Conservation (phyloP, 495 filamentous ascomycete genomes). For the Trichoderma asperelloides region DNA sequence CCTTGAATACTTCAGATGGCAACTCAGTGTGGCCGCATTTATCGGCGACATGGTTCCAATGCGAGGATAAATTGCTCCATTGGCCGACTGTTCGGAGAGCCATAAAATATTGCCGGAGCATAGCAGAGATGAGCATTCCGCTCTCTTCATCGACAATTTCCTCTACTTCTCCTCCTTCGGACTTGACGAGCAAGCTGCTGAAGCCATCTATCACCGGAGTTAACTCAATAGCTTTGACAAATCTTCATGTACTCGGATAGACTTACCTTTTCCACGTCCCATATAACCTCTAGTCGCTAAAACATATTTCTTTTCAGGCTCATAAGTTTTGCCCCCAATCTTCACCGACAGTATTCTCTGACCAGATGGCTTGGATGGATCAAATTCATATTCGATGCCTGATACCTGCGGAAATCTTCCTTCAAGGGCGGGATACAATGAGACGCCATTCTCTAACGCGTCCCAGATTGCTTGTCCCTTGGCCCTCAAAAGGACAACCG, state of each 20-base stretch:
- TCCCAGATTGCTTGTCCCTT: slow-evolving; percentile 57
- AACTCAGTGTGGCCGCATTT: slow-evolving; percentile 29
- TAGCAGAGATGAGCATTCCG: slow-evolving; percentile 72
- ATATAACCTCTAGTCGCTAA: slow-evolving; percentile 78
- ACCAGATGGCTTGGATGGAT: slow-evolving; percentile 48
- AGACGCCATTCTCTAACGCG: slow-evolving; percentile 76
- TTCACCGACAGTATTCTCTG: slow-evolving; percentile 54
- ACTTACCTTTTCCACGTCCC: slow-evolving; percentile 60
- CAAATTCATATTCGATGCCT: slow-evolving; percentile 63
- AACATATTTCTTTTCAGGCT: slow-evolving; percentile 51
- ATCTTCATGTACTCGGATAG: not conserved
- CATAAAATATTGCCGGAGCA: slow-evolving; percentile 85
- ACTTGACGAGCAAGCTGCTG: slow-evolving; percentile 55
- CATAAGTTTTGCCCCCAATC: slow-evolving; percentile 49
- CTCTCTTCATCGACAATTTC: slow-evolving; percentile 78
- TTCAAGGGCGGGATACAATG: slow-evolving; percentile 72
- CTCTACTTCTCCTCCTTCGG: slow-evolving; percentile 63
- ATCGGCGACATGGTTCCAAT: slow-evolving; percentile 54
- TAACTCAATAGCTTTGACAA: not conserved
- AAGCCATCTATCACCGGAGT: slow-evolving; percentile 49
- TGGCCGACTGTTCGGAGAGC: slow-evolving; percentile 65
- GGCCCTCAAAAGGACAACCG: slow-evolving; percentile 66
- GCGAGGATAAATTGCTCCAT: slow-evolving; percentile 60
- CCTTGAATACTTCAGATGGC: slow-evolving; percentile 12
- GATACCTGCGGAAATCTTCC: slow-evolving; percentile 70